phyloP scores from a whole-genome alignment of 768 basidiomycete species.

The Phallus indusiatus region DNA sequence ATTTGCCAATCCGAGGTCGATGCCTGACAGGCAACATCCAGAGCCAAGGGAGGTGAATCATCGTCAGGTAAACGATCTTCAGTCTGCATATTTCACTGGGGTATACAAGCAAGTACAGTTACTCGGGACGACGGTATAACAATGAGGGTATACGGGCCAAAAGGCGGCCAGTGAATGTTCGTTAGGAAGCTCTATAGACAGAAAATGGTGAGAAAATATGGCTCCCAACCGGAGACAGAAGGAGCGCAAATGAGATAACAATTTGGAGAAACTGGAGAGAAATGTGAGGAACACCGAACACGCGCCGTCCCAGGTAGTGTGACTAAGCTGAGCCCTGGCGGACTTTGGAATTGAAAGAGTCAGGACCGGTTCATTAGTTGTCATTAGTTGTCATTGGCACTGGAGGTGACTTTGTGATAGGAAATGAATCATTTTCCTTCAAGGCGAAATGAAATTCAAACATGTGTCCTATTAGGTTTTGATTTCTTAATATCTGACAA shows the following conservation, averaged over 20 bases:
- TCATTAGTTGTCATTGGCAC: too few relatives aligned
- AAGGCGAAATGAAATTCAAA: too few relatives aligned
- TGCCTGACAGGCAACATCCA: constrained; percentile 55
- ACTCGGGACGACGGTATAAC: not conserved
- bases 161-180: not conserved
- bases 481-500: too few relatives aligned
- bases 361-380: not conserved
- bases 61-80: constrained; percentile 7
- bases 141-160: not conserved
- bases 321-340: not conserved
- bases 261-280: not conserved
- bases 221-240: too few relatives aligned
- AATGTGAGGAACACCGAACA: not conserved
- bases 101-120: not conserved
- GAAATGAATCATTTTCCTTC: too few relatives aligned
- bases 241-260: not conserved
- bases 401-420: too few relatives aligned
- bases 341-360: not conserved
- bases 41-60: constrained; percentile 33
- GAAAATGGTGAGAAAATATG: too few relatives aligned
- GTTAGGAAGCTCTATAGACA: too few relatives aligned
- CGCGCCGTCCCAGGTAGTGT: not conserved
- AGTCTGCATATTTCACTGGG: constrained; percentile 1
- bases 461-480: too few relatives aligned
- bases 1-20: constrained; percentile 71